Base-by-base conservation (phyloP, 306 rosid genomes). In the Acacia melanoxylon region DNA sequence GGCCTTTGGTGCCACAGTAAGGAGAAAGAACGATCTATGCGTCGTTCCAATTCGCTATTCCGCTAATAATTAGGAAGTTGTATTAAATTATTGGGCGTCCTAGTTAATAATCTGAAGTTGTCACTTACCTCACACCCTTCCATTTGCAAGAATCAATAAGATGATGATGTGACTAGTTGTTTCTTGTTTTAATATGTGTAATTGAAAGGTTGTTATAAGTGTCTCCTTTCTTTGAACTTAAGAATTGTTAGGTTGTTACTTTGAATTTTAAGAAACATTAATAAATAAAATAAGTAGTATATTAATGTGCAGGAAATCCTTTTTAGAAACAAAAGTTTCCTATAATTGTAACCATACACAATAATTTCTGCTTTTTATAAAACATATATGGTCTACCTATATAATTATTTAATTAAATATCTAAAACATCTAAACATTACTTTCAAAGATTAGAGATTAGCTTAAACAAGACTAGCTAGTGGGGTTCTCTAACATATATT, bases 1-100 rank as follows among this genome's bases (percentile, higher is more conserved):
- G 45, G 12, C 1, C 0, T 66, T 66, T 33, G 71, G 71, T 33
- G 71, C 45, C 70, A 66, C 71, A 2, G n/a, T 61, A 12, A 61
- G 68, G 27, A 76, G 82, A 65, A 85, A 66, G 33, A 35, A 33
- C 19, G 72, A 37, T 68, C 24, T 68, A 4, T 40, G 51, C 16
- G 14, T 40, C 3, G 49, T 68, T 41, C 74, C 74, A 9, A 11
- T 68, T 37, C 29, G 51, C 31, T 40, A 40, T 40, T 19, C 11
- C 31, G 51, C 49, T 40, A 25, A 25, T 10, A n/a, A n/a, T 56
- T 56, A 56, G 27, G 0, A 49, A 56, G 63, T n/a, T 56, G 27
- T 6, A 7, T 4, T 52, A 19, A 48, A 48, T 48, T 48, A 14
- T 48, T 14, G 52, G 52, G 14, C 14, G 52, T 48, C 41, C 5